Evolutionary conservation across 768 basidiomycete genomes (phyloP), one percentile per base, ranked within the genome.

Genomic region (Hemileccinum rubropunctum): DNA sequence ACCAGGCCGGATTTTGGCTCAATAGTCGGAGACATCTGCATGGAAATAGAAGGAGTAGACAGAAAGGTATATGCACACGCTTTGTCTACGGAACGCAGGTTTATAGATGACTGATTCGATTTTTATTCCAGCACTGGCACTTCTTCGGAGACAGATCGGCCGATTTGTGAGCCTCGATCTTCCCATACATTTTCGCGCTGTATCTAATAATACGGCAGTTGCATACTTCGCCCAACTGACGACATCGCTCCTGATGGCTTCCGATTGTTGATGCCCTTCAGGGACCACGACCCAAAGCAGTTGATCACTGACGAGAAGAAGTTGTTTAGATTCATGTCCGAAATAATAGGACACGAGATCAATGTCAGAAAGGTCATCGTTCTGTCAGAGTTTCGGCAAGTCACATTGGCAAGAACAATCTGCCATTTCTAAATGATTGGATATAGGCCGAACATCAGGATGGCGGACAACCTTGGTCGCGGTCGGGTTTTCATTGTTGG

Each of bases 401-500:
- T 32, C 50, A 45, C 17, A 27, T 39, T 56, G 58, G 42, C 36
- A 44, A 51, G 0, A 7, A 41, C 6, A 7, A 6, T 61, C 18
- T 32, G 9, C 14, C 11, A 3, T 47, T 50, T 11, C 30, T n/a
- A n/a, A n/a, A n/a, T 43, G 12, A 49, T 51, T 27, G 8, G 21
- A 18, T n/a, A 40, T 43, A 74, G 78, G 26, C 71, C 77, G 1
- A 78, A 78, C 57, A 71, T 79, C 26, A 68, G 79, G 10, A 76
- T 79, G 75, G 73, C 71, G 0, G 57, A 78, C 38, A 68, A 59
- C 17, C 73, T 79, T 53, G 56, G 64, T 14, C 47, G 55, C 5
- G 76, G 76, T 2, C 66, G 76, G n/a, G 74, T 73, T 11, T 80
- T 79, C 51, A 42, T 80, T 14, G 72, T 63, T 23, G 80, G 79